Evolutionary conservation across 1,284 basidiomycete species (phyloP), one percentile per base, ranked within the genome.

Genomic region (Microbotryum intermedium): DNA sequence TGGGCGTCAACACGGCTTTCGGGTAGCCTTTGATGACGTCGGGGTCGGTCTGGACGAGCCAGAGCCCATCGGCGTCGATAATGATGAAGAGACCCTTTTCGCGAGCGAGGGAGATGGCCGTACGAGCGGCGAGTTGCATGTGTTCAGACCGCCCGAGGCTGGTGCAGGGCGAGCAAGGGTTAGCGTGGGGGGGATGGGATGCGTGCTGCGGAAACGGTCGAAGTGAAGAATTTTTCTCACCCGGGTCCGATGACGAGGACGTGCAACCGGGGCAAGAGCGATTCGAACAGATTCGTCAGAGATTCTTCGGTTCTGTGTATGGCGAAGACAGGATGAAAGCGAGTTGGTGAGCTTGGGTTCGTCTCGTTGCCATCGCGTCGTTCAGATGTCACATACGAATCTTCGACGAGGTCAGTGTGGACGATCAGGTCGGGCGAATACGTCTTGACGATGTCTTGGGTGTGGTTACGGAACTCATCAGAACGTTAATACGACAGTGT

Each of bases 341-440:
- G 13, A 7, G 16, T 3, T 2, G 23, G 13, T 39, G 20, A 54
- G 26, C 5, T 20, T 46, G 16, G 28, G 16, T 79, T 77, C 28
- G 88, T 80, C 50, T 39, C 34, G 74, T 72, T 20, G 80, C 77
- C 2, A 76, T 67, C 3, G 80, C 68, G 13, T 82, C 83, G 69
- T 10, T 53, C 39, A 20, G 10, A 16, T 1, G 7, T 1, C 28
- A 47, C 63, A 42, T 20, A 69, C 52, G 62, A 54, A 1, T 62
- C 53, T 10, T 68, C 57, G 43, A 77, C 79, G 7, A 98, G 81
- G 55, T 95, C 86, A 0, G 88, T 90, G 72, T 97, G 93, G 0
- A 98, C 94, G 71, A 98, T 98, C 49, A 97, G 77, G 76, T 98
- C 59, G 30, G 73, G 89, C 1, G 87, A 88, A 72, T 97, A 98